Conservation (phyloP, 768 basidiomycete genomes). For the Megacollybia marginata region DNA sequence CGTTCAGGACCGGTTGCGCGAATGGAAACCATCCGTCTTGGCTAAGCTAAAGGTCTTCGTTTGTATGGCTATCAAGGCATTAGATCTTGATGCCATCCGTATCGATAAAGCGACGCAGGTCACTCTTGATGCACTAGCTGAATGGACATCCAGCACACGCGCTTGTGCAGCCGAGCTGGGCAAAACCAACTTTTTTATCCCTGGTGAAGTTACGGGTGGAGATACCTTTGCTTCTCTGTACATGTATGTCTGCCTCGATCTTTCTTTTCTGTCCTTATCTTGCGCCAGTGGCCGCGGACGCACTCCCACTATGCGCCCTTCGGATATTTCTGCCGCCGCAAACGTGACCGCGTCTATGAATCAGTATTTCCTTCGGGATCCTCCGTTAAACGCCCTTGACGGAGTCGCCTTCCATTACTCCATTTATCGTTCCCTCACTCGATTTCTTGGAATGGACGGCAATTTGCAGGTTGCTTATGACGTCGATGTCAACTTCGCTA, state of each 20-base stretch:
- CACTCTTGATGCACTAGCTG: constrained; percentile 70
- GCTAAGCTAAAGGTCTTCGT: constrained; percentile 70
- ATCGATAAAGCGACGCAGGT: constrained; percentile 94
- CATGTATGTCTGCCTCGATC: constrained; percentile 40
- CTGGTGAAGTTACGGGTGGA: constrained; percentile 93
- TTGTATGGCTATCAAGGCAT: constrained; percentile 80
- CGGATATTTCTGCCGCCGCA: constrained; percentile 61
- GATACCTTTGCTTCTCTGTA: constrained; percentile 86
- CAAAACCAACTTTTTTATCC: constrained; percentile 85
- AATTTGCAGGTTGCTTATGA: constrained; percentile 90
- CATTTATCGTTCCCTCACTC: constrained; percentile 76
- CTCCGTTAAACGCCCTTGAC: constrained; percentile 58
- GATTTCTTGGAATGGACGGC: constrained; percentile 94
- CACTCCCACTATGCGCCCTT: constrained; percentile 62
- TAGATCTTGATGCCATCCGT: constrained; percentile 92
- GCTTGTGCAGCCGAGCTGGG: constrained; percentile 63
- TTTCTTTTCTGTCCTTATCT: not conserved
- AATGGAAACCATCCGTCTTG: constrained; percentile 82
- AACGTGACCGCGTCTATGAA: constrained; percentile 53
- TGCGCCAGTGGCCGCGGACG: constrained; percentile 74
- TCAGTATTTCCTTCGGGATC: constrained; percentile 75
- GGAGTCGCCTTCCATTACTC: constrained; percentile 91
- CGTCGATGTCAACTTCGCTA: constrained; percentile 73
- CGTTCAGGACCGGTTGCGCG: constrained; percentile 91
- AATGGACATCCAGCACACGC: constrained; percentile 70